Base-by-base conservation (phyloP, 192 early-diverging fungal genomes). In the Linnemannia elongata region DNA sequence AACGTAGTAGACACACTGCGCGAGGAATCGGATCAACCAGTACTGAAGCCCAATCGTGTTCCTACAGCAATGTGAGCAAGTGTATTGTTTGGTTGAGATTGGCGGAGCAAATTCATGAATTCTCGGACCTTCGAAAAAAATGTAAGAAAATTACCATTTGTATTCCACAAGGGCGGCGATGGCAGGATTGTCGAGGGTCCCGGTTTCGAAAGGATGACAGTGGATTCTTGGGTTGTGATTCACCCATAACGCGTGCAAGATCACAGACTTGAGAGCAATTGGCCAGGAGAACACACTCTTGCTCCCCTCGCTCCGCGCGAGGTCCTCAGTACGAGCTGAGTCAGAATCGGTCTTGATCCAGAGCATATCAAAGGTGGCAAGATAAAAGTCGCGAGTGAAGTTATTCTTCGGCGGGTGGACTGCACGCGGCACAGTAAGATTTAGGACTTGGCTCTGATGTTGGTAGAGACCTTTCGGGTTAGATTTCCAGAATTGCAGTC, bases 81-180 rank as follows among this genome's bases (percentile, higher is more conserved):
- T 17, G 8, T 20, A 52, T 22, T 38, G 30, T 24, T 24, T 35
- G 30, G 33, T 75, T n/a, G 17, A 63, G 6, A 4, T 44, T 9
- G 42, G 42, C n/a, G n/a, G n/a, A n/a, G n/a, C n/a, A n/a, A n/a
- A n/a, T n/a, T n/a, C n/a, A n/a, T n/a, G n/a, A n/a, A n/a, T n/a
- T n/a, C n/a, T n/a, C n/a, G n/a, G n/a, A n/a, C n/a, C n/a, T n/a
- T n/a, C n/a, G 6, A 7, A n/a, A 63, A 20, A 57, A 5, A 76
- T 66, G 27, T 57, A 38, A 22, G 1, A 1, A 60, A 24, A 42
- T 27, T 82, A 82, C 81, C 81, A 82, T 60, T 82, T 82, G 81
- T 82, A 82, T 52, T 75, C 69, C 6, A 82, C 70, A 52, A 82
- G 36, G n/a, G 81, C 81, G 38, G 47, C 69, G 13, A 82, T 60